Conservation (phyloP, 2,329 filamentous ascomycete species). For the Botrytis squamosa region DNA sequence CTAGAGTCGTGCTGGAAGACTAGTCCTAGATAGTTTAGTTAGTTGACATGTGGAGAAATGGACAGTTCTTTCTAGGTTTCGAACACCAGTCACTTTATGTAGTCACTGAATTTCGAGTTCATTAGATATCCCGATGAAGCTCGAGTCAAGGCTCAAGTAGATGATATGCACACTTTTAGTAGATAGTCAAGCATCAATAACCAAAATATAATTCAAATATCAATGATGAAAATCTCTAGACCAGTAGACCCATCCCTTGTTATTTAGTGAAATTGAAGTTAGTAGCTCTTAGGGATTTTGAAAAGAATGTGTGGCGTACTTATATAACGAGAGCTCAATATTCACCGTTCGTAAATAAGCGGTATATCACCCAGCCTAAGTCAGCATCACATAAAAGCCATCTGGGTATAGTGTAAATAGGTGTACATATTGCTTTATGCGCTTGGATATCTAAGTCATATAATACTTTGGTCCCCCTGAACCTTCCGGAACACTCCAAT, state of each 20-base stretch:
- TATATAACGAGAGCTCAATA: not conserved
- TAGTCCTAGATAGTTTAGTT: not conserved
- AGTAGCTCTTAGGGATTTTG: not conserved
- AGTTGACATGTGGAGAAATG: not conserved
- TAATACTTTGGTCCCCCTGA: slow-evolving; percentile 76
- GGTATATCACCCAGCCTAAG: not conserved
- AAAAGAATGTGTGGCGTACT: not conserved
- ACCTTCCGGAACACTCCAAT: slow-evolving; percentile 46
- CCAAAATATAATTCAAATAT: not conserved
- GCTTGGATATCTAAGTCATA: slow-evolving; percentile 49
- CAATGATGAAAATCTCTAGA: too few relatives aligned
- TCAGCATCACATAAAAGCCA: not conserved
- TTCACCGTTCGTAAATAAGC: not conserved
- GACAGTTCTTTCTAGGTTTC: not conserved
- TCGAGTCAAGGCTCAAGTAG: not conserved
- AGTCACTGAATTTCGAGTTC: not conserved
- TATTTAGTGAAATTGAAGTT: not conserved
- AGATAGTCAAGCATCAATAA: not conserved
- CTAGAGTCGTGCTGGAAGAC: not conserved
- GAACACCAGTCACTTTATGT: not conserved
- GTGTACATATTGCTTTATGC: not conserved
- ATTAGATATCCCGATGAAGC: not conserved
- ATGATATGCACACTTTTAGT: not conserved
- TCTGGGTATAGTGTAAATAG: not conserved
- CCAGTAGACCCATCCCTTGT: not conserved